Evolutionary conservation across 2,329 filamentous ascomycete species (phyloP), one percentile per base, ranked within the genome.

Genomic region (Colletotrichum sp.): DNA sequence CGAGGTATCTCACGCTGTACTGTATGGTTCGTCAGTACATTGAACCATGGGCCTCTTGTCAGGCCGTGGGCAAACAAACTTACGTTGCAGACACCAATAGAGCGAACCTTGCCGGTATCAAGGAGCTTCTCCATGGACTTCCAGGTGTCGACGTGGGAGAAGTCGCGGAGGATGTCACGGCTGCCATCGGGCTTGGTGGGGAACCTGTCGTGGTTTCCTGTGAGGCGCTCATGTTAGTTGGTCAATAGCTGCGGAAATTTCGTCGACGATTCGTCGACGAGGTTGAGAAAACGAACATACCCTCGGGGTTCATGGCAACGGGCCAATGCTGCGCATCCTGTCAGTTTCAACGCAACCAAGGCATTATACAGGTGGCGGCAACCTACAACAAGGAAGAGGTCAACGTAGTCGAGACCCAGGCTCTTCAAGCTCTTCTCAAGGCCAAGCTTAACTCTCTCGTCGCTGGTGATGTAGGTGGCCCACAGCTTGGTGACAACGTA

Each of bases 401-500:
- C 95, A 7, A 97, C 90, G 82, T 97, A 96, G 78, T 95, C 93
- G 63, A 97, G 87, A 3, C 94, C 94, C 43, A 97, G 86, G 75
- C 90, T 89, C 85, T 93, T 90, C 82, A 97, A 87, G 80, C 92
- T 94, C 88, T 93, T 92, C 78, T 95, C 91, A 43, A 97, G 88
- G 43, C 90, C 92, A 80, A 93, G 86, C 84, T 94, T 92, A 7
- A 92, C 92, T 8, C 92, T 89, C 34, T 77, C 78, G 48, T 75
- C 76, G 56, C 73, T 76, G 43, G 90, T 91, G 84, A 94, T 93
- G 86, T 94, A 96, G 66, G 94, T 95, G 81, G 92, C 93, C 94
- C 95, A 97, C 48, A 96, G 90, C 89, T 98, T 97, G 80, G 93
- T 95, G 70, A 95, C 94, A 74, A 97, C 91, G 85, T 97, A 97